phyloP scores from a whole-genome alignment of 2,329 filamentous ascomycete genomes.

The Daldinia sp. region DNA sequence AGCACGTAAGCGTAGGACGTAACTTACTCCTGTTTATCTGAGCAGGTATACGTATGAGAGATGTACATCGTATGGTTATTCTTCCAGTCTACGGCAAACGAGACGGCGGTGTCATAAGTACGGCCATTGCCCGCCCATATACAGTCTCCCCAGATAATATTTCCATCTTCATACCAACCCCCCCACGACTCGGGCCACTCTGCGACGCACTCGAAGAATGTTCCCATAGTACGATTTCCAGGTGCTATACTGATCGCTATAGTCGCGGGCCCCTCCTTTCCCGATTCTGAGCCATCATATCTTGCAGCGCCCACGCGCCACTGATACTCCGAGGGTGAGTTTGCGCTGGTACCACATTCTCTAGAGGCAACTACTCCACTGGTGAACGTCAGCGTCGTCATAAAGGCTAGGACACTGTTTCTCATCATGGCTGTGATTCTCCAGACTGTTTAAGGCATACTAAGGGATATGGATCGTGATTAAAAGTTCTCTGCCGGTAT shows the following conservation, averaged over 20 bases:
- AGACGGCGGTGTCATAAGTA: conserved; percentile 45
- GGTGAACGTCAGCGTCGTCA: conserved; percentile 19
- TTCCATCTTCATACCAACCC: conserved; percentile 44
- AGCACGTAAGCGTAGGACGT: neutral
- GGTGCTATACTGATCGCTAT: conserved; percentile 44
- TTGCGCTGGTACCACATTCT: conserved; percentile 34
- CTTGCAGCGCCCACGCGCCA: conserved; percentile 45
- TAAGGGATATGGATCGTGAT: neutral
- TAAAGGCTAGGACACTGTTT: conserved; percentile 25
- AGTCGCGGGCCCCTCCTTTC: conserved; percentile 38
- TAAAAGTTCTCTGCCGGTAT: conserved; percentile 3
- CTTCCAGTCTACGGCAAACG: conserved; percentile 49
- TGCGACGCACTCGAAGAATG: conserved; percentile 49
- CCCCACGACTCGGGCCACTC: conserved; percentile 49
- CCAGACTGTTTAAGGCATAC: conserved; percentile 1
- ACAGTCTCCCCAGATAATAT: conserved; percentile 50
- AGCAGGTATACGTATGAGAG: conserved; percentile 48
- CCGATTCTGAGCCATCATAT: conserved; percentile 44
- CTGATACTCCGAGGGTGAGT: conserved; percentile 34
- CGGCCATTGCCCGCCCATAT: conserved; percentile 48
- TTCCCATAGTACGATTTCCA: conserved; percentile 24
- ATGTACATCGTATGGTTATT: conserved; percentile 46
- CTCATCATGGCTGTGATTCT: conserved; percentile 55
- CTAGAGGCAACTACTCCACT: conserved; percentile 37
- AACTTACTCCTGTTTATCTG: conserved; percentile 43